phyloP scores from a whole-genome alignment of 2,329 filamentous ascomycete species.

The Exutisphaerella laricina region DNA sequence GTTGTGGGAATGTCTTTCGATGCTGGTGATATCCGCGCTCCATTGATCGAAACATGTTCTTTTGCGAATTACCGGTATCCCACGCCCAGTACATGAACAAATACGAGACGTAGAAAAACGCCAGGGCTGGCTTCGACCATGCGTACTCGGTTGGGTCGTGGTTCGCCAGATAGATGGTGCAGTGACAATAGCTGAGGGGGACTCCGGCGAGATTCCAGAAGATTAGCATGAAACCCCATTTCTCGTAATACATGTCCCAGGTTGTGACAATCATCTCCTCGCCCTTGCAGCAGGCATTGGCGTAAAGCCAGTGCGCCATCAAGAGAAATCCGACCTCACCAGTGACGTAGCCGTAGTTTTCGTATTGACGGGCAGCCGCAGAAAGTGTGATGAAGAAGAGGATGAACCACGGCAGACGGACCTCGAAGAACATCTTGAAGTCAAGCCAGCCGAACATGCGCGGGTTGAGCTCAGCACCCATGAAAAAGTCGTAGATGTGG shows the following conservation, averaged over 20 bases:
- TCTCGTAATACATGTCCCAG: slow-evolving; percentile 97
- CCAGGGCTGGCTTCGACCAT: slow-evolving; percentile 66
- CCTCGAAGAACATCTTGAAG: slow-evolving; percentile 95
- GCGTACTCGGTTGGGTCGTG: slow-evolving; percentile 71
- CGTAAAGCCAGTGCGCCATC: slow-evolving; percentile 87
- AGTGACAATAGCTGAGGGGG: slow-evolving; percentile 87
- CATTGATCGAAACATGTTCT: slow-evolving; percentile 81
- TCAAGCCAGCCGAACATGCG: slow-evolving; percentile 70
- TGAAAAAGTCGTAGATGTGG: slow-evolving; percentile 81
- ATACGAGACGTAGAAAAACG: slow-evolving; percentile 62
- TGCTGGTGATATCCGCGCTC: slow-evolving; percentile 65
- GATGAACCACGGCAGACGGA: slow-evolving; percentile 88
- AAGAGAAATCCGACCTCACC: slow-evolving; percentile 79
- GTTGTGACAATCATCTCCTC: slow-evolving; percentile 86
- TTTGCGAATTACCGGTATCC: slow-evolving; percentile 89
- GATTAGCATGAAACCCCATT: slow-evolving; percentile 96
- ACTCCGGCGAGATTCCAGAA: slow-evolving; percentile 96
- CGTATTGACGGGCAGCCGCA: slow-evolving; percentile 74
- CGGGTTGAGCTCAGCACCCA: slow-evolving; percentile 82
- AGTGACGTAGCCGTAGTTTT: slow-evolving; percentile 77
- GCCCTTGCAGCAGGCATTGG: slow-evolving; percentile 86
- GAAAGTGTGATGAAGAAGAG: slow-evolving; percentile 72
- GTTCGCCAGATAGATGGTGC: slow-evolving; percentile 82
- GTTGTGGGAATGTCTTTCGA: slow-evolving; percentile 79
- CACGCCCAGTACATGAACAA: slow-evolving; percentile 84